Evolutionary conservation across 371 early-diverging fungal genomes (phyloP), one percentile per base, ranked within the genome.

Genomic region (Mucor piriformis): DNA sequence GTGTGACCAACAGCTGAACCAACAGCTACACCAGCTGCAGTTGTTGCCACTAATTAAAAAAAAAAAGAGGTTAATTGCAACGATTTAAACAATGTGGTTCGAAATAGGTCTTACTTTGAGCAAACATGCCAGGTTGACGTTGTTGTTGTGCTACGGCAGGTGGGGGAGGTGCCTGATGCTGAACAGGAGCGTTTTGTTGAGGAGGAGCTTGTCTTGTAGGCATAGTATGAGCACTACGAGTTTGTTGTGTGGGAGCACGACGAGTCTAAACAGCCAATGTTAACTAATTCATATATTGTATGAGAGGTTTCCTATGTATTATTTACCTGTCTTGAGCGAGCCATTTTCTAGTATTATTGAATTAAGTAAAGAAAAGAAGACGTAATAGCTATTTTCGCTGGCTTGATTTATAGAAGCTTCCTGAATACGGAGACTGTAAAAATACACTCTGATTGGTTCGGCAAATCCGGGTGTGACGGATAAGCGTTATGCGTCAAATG

Each of bases 21-120:
- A n/a, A 95, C 89, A 46, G 95, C 96, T 33, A 95, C 95, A 74
- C 94, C 94, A 44, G 92, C 96, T 20, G 95, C 96, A 15, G 94
- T 95, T 23, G 92, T 74, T 13, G 94, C 95, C 91, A 93, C 73
- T 73, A 51, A 29, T 6, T 59, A 37, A 15, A 60, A 37, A 44
- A 2, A 35, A 16, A 44, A 15, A 18, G 15, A 18, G 15, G n/a
- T 18, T 4, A 18, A 18, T 42, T 42, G n/a, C 18, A 42, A 18
- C 5, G n/a, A 18, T 2, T 18, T 42, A 53, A 40, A 13, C 32
- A 27, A 25, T n/a, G n/a, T n/a, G 12, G 3, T 50, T 25, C 34
- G 33, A 55, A 43, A 50, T 37, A 23, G 47, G n/a, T 55, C 61
- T 68, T 65, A 77, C 77, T 76, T 59, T 93, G 91, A 35, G 86